Conservation (phyloP, 441 rosid genomes). For the Gossypium lobatum region DNA sequence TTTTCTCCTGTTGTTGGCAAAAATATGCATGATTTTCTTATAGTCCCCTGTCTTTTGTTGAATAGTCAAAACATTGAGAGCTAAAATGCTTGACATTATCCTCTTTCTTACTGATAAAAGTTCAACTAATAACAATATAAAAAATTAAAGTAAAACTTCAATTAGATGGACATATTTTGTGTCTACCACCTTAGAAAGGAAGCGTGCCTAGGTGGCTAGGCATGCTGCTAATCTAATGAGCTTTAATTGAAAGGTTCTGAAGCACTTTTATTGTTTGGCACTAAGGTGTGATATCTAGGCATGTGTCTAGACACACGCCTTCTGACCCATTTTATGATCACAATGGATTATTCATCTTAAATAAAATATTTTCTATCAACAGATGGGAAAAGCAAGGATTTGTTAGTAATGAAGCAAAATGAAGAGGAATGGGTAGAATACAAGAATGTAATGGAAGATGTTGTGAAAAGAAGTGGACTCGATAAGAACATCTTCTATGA, state of each 20-base stretch:
- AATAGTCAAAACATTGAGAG: not conserved
- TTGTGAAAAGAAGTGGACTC: slow-evolving; percentile 55
- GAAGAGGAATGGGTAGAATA: slow-evolving; percentile 85
- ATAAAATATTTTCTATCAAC: slow-evolving; percentile 8
- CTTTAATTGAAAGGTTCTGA: not conserved
- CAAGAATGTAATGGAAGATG: slow-evolving; percentile 61
- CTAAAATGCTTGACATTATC: not conserved
- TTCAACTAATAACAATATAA: not conserved
- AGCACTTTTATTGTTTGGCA: not conserved
- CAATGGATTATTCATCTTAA: not conserved
- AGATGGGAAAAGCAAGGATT: slow-evolving; percentile 92
- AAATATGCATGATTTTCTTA: not conserved
- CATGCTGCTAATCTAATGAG: not conserved
- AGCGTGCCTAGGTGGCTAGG: not conserved
- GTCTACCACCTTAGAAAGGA: not conserved
- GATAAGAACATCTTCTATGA: slow-evolving; percentile 71
- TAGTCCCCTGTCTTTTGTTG: not conserved
- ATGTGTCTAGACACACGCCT: not conserved
- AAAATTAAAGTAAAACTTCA: not conserved
- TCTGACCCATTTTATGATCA: not conserved
- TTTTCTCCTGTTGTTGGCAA: not conserved
- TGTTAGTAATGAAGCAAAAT: slow-evolving; percentile 75
- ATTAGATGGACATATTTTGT: not conserved
- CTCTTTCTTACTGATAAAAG: not conserved
- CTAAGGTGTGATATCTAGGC: not conserved